These are phyloP conservation scores for Metschnikowia sp. DNA, from an alignment of 805 yeast species.

Conservation along the genomic window DNA sequence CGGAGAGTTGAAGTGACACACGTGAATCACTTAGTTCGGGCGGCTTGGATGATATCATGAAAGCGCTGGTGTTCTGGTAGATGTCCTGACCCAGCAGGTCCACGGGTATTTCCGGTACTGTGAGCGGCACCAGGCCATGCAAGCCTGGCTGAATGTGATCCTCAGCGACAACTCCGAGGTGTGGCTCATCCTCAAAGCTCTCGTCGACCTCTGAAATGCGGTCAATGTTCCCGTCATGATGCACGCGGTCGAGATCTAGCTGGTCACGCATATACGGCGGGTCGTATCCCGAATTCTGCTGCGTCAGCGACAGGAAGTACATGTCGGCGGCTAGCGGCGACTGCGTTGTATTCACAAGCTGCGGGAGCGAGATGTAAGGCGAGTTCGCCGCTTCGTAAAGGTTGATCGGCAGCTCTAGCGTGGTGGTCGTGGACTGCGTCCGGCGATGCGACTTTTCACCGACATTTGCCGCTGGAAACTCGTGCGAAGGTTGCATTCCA, in stretches of 20 bases:
- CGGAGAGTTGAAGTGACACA: slow-evolving; percentile 14
- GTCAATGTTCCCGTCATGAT: slow-evolving; percentile 5
- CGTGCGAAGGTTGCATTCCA: background rate
- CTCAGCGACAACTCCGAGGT: background rate
- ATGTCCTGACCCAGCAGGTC: background rate
- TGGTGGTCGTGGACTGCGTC: background rate
- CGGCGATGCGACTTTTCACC: slow-evolving; percentile 5
- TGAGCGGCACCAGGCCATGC: no score
- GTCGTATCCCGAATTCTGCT: slow-evolving; percentile 3
- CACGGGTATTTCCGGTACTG: no score
- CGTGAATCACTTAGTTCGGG: slow-evolving; percentile 10
- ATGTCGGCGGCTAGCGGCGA: slow-evolving; percentile 17
- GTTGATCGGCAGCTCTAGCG: slow-evolving; percentile 14
- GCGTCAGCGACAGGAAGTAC: slow-evolving; percentile 13
- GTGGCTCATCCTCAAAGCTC: slow-evolving; percentile 2
- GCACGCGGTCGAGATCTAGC: slow-evolving; percentile 2
- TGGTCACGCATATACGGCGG: slow-evolving; percentile 3
- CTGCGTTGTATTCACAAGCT: slow-evolving; percentile 7
- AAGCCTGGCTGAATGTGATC: no score
- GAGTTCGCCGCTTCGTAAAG: slow-evolving; percentile 6
- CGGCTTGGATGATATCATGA: slow-evolving; percentile 15
- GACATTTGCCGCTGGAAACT: background rate
- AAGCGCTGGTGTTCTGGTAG: slow-evolving; percentile 15
- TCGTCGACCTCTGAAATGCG: slow-evolving; percentile 9
- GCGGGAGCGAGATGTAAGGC: slow-evolving; percentile 14